Evolutionary conservation across 768 basidiomycete species (phyloP).

Genomic region (Fomitopsis pulvina): DNA sequence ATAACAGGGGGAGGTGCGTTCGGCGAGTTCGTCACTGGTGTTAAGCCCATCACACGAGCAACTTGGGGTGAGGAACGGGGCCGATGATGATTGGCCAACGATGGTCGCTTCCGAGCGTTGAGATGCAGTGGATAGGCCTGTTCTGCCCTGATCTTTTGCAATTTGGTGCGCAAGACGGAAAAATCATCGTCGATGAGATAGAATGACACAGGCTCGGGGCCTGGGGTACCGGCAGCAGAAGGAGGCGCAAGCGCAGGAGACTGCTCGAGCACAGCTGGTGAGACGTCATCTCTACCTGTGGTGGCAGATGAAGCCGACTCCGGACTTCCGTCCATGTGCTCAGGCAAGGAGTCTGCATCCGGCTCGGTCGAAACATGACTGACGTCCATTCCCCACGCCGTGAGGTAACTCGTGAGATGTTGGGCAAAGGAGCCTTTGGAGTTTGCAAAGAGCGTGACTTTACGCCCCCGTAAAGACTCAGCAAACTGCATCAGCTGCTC

Average conservation of each 20-base stretch:
- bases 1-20: conserved; percentile 44
- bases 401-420: conserved; percentile 88
- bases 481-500: conserved; percentile 75
- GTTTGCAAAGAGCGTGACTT: conserved; percentile 78
- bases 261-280: neutral
- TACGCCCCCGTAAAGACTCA: conserved; percentile 76
- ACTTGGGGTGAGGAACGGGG: conserved; percentile 80
- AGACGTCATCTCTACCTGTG: neutral
- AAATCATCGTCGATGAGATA: conserved; percentile 94
- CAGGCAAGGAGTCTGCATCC: conserved; percentile 36
- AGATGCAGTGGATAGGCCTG: conserved; percentile 35
- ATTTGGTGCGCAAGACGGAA: conserved; percentile 64
- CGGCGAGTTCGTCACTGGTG: conserved; percentile 23
- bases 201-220: conserved; percentile 43
- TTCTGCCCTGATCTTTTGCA: conserved; percentile 61
- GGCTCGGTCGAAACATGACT: conserved; percentile 66
- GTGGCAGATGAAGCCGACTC: neutral
- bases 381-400: conserved; percentile 93
- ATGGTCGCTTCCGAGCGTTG: conserved; percentile 55
- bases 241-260: conserved; percentile 6
- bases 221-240: conserved; percentile 9
- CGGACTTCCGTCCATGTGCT: conserved; percentile 9
- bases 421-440: conserved; percentile 87
- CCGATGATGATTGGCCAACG: conserved; percentile 59
- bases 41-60: conserved; percentile 43